Conservation (phyloP, 192 early-diverging fungal species). For the Hyaloraphidium curvatum region DNA sequence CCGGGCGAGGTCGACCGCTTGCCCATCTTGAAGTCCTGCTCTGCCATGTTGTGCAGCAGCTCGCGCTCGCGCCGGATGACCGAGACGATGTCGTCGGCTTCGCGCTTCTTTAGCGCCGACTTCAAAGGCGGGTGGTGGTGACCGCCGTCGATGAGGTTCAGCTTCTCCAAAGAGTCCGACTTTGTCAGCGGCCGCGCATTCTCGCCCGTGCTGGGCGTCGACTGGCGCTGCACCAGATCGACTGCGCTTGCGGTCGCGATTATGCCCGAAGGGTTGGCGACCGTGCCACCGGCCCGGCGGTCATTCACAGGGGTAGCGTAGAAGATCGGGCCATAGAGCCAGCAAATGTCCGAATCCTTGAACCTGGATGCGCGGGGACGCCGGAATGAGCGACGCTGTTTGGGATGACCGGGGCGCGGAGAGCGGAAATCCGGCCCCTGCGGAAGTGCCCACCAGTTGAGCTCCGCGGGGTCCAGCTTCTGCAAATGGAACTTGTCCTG, state of each 20-base stretch:
- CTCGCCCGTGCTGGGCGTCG: not conserved
- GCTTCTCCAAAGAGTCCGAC: too few species aligned
- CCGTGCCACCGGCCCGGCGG: not conserved
- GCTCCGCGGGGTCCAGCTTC: conserved; percentile 1
- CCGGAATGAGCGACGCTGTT: too few species aligned
- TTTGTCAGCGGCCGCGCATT: too few species aligned
- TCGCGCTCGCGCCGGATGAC: conserved; percentile 3
- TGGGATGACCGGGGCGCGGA: too few species aligned
- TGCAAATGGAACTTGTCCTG: not conserved
- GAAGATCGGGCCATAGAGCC: conserved; percentile 3
- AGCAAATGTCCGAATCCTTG: conserved; percentile 1
- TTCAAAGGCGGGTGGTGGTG: not conserved
- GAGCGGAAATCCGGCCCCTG: too few species aligned
- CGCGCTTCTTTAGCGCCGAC: not conserved
- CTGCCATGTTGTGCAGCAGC: too few species aligned
- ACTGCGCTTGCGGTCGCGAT: too few species aligned
- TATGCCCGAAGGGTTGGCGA: not conserved
- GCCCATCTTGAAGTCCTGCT: too few species aligned
- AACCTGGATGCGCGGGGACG: too few species aligned
- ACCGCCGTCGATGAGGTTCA: too few species aligned
- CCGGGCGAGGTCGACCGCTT: too few species aligned
- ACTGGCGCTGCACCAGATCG: too few species aligned
- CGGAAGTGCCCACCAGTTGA: conserved; percentile 3
- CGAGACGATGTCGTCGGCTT: not conserved
- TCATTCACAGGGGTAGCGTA: not conserved